Conservation (phyloP, 352 stramenopile genomes). For the Globisporangium splendens region DNA sequence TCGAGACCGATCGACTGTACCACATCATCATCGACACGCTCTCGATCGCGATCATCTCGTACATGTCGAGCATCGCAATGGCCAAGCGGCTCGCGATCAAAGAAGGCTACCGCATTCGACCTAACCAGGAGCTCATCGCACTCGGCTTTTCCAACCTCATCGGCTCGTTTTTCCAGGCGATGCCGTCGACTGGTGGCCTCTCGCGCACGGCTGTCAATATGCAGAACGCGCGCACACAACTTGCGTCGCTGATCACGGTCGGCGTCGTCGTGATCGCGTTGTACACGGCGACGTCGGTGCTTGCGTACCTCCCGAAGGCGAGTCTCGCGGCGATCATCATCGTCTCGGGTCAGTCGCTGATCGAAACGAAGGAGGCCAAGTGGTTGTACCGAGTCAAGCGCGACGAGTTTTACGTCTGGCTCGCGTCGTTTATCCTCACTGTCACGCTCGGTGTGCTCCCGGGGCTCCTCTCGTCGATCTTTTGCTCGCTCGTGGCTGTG, state of each 20-base stretch:
- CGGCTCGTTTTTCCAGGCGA: slow-evolving; percentile 79
- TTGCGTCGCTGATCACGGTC: slow-evolving; percentile 82
- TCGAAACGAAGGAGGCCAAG: slow-evolving; percentile 83
- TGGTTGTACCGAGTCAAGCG: slow-evolving; percentile 72
- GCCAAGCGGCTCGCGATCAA: slow-evolving; percentile 80
- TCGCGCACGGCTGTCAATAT: slow-evolving; percentile 89
- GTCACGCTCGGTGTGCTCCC: slow-evolving; percentile 42
- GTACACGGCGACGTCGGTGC: slow-evolving; percentile 74
- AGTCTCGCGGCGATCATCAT: slow-evolving; percentile 88
- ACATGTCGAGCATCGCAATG: slow-evolving; percentile 90
- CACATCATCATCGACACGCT: slow-evolving; percentile 68
- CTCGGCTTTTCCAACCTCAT: slow-evolving; percentile 87
- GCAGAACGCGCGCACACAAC: slow-evolving; percentile 76
- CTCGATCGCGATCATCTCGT: slow-evolving; percentile 83
- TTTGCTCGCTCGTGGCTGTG: slow-evolving; percentile 48
- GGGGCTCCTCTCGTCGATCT: slow-evolving; percentile 47
- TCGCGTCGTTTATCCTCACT: slow-evolving; percentile 53
- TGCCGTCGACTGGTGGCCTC: slow-evolving; percentile 88
- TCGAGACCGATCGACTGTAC: slow-evolving; percentile 44
- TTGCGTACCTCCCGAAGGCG: slow-evolving; percentile 85
- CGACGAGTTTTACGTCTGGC: slow-evolving; percentile 62
- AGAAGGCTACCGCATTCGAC: slow-evolving; percentile 64
- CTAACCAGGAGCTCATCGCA: slow-evolving; percentile 83
- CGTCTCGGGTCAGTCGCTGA: slow-evolving; percentile 81
- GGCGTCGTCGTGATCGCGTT: slow-evolving; percentile 81